A percentile compares a stretch with the other conserved stretches of the same genome.
Conservation (phyloP, 352 stramenopile genomes). For the Globisporangium parvum region DNA sequence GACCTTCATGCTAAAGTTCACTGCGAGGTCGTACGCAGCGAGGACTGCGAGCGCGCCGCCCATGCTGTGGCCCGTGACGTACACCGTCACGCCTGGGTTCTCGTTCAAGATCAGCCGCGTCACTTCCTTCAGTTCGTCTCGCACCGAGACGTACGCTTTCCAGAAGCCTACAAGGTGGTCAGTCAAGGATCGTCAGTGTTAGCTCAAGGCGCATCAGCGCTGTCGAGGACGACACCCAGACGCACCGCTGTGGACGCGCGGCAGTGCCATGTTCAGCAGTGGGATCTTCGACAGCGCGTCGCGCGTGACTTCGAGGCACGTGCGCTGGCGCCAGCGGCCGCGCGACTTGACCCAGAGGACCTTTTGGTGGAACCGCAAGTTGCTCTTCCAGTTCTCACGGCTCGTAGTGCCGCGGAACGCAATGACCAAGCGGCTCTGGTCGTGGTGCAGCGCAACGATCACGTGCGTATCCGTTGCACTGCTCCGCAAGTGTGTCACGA, state of each 20-base stretch:
- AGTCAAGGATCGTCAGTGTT: neutral
- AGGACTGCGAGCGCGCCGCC: slow-evolving; percentile 88
- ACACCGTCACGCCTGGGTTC: slow-evolving; percentile 83
- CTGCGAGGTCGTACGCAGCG: slow-evolving; percentile 76
- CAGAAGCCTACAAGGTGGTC: slow-evolving; percentile 53
- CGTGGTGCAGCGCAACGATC: slow-evolving; percentile 39
- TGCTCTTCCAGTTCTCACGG: slow-evolving; percentile 87
- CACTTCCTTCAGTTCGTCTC: slow-evolving; percentile 70
- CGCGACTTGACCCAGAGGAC: slow-evolving; percentile 76
- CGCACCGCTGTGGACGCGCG: slow-evolving; percentile 76
- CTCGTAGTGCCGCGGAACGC: slow-evolving; percentile 84
- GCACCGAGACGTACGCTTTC: slow-evolving; percentile 78
- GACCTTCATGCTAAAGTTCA: slow-evolving; percentile 83
- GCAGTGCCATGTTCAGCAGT: slow-evolving; percentile 79
- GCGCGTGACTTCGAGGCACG: slow-evolving; percentile 55
- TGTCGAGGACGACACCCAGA: slow-evolving; percentile 3
- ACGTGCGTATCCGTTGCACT: slow-evolving; percentile 76
- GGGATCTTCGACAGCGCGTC: slow-evolving; percentile 69
- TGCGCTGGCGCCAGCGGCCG: slow-evolving; percentile 37
- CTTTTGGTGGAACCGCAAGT: slow-evolving; percentile 75
- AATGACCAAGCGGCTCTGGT: slow-evolving; percentile 71
- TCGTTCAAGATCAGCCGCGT: slow-evolving; percentile 75
- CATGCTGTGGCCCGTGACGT: slow-evolving; percentile 90
- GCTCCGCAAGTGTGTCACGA: slow-evolving; percentile 75
- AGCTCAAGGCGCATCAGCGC: neutral